phyloP scores from a whole-genome alignment of 805 yeast genomes.

The Starmerella etchellsii region DNA sequence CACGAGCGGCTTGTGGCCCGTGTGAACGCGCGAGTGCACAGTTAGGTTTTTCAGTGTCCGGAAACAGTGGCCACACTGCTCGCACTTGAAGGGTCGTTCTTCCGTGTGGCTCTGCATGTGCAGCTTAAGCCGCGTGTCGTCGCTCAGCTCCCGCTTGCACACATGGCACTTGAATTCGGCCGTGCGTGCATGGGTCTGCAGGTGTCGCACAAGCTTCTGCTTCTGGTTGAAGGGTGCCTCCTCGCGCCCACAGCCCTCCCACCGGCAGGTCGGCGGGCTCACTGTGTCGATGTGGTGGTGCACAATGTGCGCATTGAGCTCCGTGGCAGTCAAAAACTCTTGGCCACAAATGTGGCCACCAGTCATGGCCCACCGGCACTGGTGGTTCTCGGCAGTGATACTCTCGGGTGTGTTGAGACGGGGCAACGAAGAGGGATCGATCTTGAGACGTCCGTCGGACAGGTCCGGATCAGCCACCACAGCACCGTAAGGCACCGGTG shows the following conservation, averaged over 20 bases:
- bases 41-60: constrained; percentile 73
- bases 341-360: constrained; percentile 35
- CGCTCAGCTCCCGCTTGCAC: constrained; percentile 65
- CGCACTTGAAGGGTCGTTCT: constrained; percentile 72
- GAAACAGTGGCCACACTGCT: constrained; percentile 60
- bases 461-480: too few relatives aligned
- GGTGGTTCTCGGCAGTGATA: constrained; percentile 1
- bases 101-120: constrained; percentile 81
- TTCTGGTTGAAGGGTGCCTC: constrained; percentile 60
- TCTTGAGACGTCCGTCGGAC: not conserved
- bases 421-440: constrained; percentile 14
- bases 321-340: constrained; percentile 41
- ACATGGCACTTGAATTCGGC: constrained; percentile 62
- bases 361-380: constrained; percentile 14
- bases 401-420: constrained; percentile 6
- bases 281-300: constrained; percentile 50
- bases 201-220: constrained; percentile 74
- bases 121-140: constrained; percentile 62
- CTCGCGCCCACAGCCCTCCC: constrained; percentile 64
- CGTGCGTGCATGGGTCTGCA: constrained; percentile 77
- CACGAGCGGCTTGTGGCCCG: constrained; percentile 75
- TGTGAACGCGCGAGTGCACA: constrained; percentile 74
- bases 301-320: constrained; percentile 59
- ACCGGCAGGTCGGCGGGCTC: constrained; percentile 56
- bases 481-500: too few relatives aligned